Base-by-base conservation (phyloP, 2,329 filamentous ascomycete genomes). In the Juglanconis oblonga region DNA sequence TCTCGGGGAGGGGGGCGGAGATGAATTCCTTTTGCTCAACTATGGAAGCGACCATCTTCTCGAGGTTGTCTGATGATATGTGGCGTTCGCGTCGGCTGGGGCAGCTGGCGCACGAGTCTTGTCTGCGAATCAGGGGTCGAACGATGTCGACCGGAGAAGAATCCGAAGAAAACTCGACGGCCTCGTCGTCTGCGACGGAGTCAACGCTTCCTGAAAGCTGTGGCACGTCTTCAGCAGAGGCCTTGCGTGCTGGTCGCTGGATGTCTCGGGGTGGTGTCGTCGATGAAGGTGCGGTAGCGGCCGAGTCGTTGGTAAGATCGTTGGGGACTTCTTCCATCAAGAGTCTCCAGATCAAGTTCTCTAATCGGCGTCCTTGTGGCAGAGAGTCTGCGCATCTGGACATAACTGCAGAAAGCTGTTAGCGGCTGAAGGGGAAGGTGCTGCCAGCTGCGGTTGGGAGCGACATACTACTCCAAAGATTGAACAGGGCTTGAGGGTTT, bases 311-410 rank as follows among this genome's bases (percentile, higher is more conserved):
- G 31, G 45, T 36, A n/a, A 45, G 38, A 50, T 61, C 57, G 53
- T 49, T 60, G 38, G 61, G 54, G 13, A 61, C 54, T n/a, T 98
- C 93, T 69, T 92, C 85, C 69, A 92, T 96, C 94, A 93, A 98
- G 63, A 98, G 79, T 69, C 95, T 83, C 95, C 95, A 98, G 73
- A 90, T 96, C 64, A 99, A 81, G 78, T 99, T 98, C 74, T 98
- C 95, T 72, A 97, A 81, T 70, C 95, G 84, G 71, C 91, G 87
- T 59, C 95, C 95, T 76, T 98, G 90, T 73, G 97, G 91, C 73
- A 98, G 89, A 55, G 93, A 95, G 71, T 95, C 91, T 71, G 92
- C 92, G 76, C 94, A 97, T 77, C 92, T 91, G 55, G 92, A 94
- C 73, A 98, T 97, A 62, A 98, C 92, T 95, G 71, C 47, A 62